Base-by-base conservation (phyloP, 306 rosid genomes). In the Luffa aegyptiaca region DNA sequence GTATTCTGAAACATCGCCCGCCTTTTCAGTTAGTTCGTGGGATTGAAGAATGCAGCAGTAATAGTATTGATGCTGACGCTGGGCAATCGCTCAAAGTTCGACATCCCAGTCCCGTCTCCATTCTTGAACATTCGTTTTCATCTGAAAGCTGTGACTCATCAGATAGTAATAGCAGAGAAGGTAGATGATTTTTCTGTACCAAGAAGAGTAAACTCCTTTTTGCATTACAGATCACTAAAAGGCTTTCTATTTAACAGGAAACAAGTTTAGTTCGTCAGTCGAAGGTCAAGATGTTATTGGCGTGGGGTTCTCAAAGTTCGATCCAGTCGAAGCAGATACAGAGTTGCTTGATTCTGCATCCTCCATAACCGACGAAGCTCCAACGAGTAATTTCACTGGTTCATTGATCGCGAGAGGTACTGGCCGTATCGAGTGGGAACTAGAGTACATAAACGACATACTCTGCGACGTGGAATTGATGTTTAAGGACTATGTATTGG, bases 271-370 rank as follows among this genome's bases (percentile, higher is more conserved):
- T 71, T 87, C 95, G 36, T 88, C 91, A 64, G 72, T 80, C 81
- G 97, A 84, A 86, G 88, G 86, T 81, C 90, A 84, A 26, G 93
- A 86, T 80, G 84, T 84, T 70, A 78, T 87, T 57, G 88, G 76
- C 83, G 72, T 82, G 36, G 83, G 81, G 57, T 86, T 84, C 81
- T 80, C 87, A 17, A 84, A 86, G 81, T 76, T 83, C 79, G 80
- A 79, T 80, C 79, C 85, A 3, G 70, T 82, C 2, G 91, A 89
- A 79, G 82, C 86, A 36, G 97, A 94, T 56, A 57, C 82, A 1
- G 98, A 95, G 85, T 82, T 95, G 63, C 90, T 90, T 13, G 97
- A 92, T 84, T 95, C 97, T 3, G 97, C 97, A 75, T 91, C 97
- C 80, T 92, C 98, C 56, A 83, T 90, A 52, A 85, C 93, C 10